Evolutionary conservation across 208 protist species (phyloP), one percentile per base, ranked within the genome.

Genomic region (Acanthamoeba triangularis): DNA sequence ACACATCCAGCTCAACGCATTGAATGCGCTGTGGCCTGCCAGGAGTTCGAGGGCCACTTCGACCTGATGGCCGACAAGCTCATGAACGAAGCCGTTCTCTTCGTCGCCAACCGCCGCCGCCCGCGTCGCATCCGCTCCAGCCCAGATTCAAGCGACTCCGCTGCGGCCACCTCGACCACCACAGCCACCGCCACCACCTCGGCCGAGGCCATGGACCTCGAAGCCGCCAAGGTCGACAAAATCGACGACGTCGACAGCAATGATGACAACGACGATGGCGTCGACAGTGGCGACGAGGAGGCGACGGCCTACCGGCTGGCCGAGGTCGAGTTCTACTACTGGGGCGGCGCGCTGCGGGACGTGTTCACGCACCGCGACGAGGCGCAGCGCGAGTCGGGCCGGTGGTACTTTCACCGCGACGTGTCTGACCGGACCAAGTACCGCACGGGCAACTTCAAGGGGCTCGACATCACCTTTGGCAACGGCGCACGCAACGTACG

Each of bases 381-480:
- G 18, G 84, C 56, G 90, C 90, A 94, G 47, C 61, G 72, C 49
- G 30, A 84, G 10, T 54, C 90, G 4, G 67, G 67, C 69, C 1
- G 23, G 20, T 94, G 90, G 90, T 93, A 93, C 65, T 93, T 93
- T 41, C 87, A 93, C 87, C 56, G 87, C 8, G 87, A 93, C 59
- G 65, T 93, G 56, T 41, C 87, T 6, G 87, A 93, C 33, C 3
- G 59, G 56, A 3, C 25, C 69, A 5, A 35, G 35, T 94, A 84
- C 37, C 61, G 90, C n/a, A 84, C 61, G 35, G 90, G 90, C 61
- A 94, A 94, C 90, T 94, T 94, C 90, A 94, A 94, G 52, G 90
- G 67, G 13, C 56, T 94, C 33, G 90, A 94, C 72, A 49, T 94
- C 56, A 94, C 90, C 49, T 94, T 94, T 61, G 90, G 90, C 41